Conservation (phyloP, 192 early-diverging fungal species). For the Mortierella hygrophila region DNA sequence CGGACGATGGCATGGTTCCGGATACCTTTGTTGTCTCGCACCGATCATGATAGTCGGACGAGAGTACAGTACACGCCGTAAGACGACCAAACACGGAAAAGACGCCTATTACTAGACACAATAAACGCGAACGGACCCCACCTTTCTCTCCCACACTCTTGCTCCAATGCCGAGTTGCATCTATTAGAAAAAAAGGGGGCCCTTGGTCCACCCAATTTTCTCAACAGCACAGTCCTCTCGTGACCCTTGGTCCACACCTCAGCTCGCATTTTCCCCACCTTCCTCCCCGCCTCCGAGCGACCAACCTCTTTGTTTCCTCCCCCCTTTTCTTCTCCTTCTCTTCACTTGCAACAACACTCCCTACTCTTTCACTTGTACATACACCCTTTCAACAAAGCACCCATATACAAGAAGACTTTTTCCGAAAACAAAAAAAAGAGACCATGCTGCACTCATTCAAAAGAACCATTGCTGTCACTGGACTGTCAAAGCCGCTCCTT, state of each 20-base stretch:
- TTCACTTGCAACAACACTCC: background rate
- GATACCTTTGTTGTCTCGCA: conserved; percentile 54
- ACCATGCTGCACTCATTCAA: conserved; percentile 31
- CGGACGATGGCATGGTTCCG: conserved; percentile 47
- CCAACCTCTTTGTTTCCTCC: background rate
- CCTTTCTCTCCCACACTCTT: background rate
- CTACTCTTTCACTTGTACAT: background rate
- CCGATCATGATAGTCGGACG: conserved; percentile 25
- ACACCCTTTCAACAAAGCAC: background rate
- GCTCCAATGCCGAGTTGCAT: background rate
- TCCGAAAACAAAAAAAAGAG: background rate
- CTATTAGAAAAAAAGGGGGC: background rate
- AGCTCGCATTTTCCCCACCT: background rate
- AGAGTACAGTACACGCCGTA: background rate
- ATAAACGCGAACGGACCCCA: conserved; percentile 21
- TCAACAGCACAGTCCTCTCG: conserved; percentile 9
- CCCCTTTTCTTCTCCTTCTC: background rate
- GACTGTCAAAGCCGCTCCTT: conserved; percentile 19
- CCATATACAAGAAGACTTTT: background rate
- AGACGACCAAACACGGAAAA: background rate
- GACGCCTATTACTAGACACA: background rate
- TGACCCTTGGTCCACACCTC: background rate
- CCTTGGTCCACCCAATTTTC: background rate
- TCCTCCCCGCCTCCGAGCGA: background rate
- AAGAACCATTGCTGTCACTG: conserved; percentile 12